These are phyloP conservation scores for Trypanosoma brucei DNA, from an alignment of 208 protist species.

Conservation along the genomic window DNA sequence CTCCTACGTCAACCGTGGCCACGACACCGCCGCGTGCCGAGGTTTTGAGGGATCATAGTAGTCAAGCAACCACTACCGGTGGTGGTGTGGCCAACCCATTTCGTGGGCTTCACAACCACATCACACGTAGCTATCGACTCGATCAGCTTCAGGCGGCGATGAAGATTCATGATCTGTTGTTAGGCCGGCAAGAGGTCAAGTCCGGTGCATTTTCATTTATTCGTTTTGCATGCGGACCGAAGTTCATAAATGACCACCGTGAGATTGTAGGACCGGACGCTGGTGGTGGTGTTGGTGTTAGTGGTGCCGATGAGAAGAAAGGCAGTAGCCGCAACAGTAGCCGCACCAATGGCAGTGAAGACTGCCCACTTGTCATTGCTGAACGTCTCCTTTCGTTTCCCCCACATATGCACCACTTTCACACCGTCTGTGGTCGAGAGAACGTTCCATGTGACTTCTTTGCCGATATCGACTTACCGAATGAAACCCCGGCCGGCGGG, in stretches of 20 bases:
- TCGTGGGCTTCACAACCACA: slow-evolving; percentile 45
- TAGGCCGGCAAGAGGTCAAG: slow-evolving; percentile 58
- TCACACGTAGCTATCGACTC: slow-evolving; percentile 69
- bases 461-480: slow-evolving; percentile 68
- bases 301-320: slow-evolving; percentile 40
- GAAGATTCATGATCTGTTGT: slow-evolving; percentile 33
- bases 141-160: slow-evolving; percentile 49
- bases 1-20: neutral
- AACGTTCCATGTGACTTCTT: slow-evolving; percentile 83
- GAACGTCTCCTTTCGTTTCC: slow-evolving; percentile 73
- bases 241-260: slow-evolving; percentile 42
- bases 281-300: slow-evolving; percentile 20
- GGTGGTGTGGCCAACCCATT: slow-evolving; percentile 60
- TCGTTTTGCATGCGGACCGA: slow-evolving; percentile 26
- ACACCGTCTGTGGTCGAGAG: slow-evolving; percentile 66
- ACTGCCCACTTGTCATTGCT: slow-evolving; percentile 58
- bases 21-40: too few species aligned
- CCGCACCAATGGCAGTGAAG: slow-evolving; percentile 19
- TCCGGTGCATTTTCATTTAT: slow-evolving; percentile 69
- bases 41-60: neutral
- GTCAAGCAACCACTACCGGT: slow-evolving; percentile 7
- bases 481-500: slow-evolving; percentile 21
- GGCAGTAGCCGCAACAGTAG: slow-evolving; percentile 31
- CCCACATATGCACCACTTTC: slow-evolving; percentile 55
- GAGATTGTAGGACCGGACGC: neutral